Evolutionary conservation across 1,139 yeast species (phyloP), one percentile per base, ranked within the genome.

Genomic region (Spencermartinsiella ligniputridi): DNA sequence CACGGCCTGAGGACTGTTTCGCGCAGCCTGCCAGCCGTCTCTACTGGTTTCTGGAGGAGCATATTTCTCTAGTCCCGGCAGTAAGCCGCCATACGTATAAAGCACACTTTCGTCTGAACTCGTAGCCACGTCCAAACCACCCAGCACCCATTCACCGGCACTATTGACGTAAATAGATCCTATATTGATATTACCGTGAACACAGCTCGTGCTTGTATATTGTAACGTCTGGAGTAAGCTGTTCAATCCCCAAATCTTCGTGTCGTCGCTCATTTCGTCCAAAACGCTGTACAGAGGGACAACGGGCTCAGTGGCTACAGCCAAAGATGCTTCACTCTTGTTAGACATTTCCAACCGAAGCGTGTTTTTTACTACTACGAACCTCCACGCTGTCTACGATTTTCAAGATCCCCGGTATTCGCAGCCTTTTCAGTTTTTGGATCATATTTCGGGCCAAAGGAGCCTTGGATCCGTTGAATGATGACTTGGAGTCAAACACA

Each of bases 91-190:
- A 38, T 60, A 60, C 3, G 58, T 48, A 21, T 53, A 56, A 20
- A 55, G 42, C 0, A 55, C 25, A 36, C 54, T 54, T 33, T 52
- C 59, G 19, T 48, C 53, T 9, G 55, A 45, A n/a, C 53, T 45
- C 5, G 83, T 74, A 45, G 84, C 71, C 3, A 85, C 63, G 61
- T 90, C 97, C 56, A 89, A 78, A 1, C 96, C 96, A 52, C 86
- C 85, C 20, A 90, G 62, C 48, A 81, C 83, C 94, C 96, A 87
- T 57, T 86, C 95, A 6, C 96, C 95, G 34, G 71, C 61, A 18
- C 72, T 75, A 45, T 76, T 83, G 12, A 87, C 79, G 62, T 67
- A 88, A 0, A 90, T 72, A 0, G 86, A 76, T 35, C 75, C 72
- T 22, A 68, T 55, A 50, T 76, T 72, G 32, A 89, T 57, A 48